Evolutionary conservation across 345 rosid genomes (phyloP), one percentile per base, ranked within the genome.

Genomic region (Hevea brasiliensis): DNA sequence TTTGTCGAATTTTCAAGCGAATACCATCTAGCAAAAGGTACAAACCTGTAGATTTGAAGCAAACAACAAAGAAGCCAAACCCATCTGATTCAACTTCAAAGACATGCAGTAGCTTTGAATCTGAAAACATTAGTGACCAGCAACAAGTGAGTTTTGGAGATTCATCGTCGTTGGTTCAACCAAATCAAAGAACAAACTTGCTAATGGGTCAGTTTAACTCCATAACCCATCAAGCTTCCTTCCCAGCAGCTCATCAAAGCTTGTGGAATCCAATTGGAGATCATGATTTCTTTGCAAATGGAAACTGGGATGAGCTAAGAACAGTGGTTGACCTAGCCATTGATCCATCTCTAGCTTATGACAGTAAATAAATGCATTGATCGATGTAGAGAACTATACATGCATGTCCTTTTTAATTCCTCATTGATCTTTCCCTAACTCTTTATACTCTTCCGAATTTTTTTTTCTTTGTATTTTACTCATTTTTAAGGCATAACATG

Each of bases 1-100:
- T 91, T 1, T 91, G 97, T 73, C 81, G 97, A 79, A 86, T 91
- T 68, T 85, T 91, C 86, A 86, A 85, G 81, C 82, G 97, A 80
- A 65, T 77, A 58, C 84, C 87, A 37, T 57, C 90, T 0, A 69
- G 74, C 81, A 83, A 73, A 35, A 84, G 79, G 81, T 79, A 76
- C 85, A 44, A 74, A 41, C 73, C 80, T 0, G 45, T 47, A 51
- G 82, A 32, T 32, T 69, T 23, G 64, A 67, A 60, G 37, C 65
- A 57, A 4, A 47, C 42, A 74, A 65, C 73, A 71, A 75, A 74
- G 62, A 73, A 80, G 17, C 71, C 79, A 32, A 29, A 26, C 7
- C 32, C 24, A 5, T 71, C 77, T 4, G 84, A 84, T 35, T 80
- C 92, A 3, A 70, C 80, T 59, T 87, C 91, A 8, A 83, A 77